phyloP scores from a whole-genome alignment of 164 flowering plant genomes.

The Nelumbo lutea region DNA sequence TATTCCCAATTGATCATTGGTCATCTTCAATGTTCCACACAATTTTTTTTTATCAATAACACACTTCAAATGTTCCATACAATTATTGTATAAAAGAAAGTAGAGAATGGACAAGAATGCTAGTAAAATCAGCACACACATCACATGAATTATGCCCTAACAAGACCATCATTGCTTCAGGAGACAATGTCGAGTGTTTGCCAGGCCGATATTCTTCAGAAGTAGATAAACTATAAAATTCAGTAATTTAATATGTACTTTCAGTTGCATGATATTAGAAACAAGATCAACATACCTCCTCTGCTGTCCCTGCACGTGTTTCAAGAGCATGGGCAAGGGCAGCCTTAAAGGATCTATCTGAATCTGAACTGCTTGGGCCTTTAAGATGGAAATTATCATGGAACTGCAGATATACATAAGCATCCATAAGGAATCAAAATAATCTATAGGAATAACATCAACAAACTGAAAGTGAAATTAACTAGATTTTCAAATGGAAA shows the following conservation, averaged over 20 bases:
- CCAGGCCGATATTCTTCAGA: not conserved
- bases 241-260: not conserved
- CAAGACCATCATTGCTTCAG: not conserved
- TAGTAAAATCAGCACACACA: not conserved
- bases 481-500: too few relatives aligned
- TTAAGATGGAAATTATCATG: conserved; percentile 48
- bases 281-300: conserved; percentile 51
- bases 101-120: not conserved
- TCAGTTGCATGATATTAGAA: not conserved
- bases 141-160: not conserved
- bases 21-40: not conserved
- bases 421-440: too few relatives aligned
- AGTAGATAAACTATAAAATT: not conserved
- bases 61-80: not conserved
- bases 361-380: conserved; percentile 22
- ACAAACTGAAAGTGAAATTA: too few relatives aligned
- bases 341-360: conserved; percentile 40
- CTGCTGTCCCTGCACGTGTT: conserved; percentile 65
- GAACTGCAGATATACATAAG: conserved; percentile 44
- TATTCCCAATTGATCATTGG: not conserved
- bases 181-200: not conserved
- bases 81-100: not conserved
- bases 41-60: not conserved
- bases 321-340: conserved; percentile 62
- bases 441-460: too few relatives aligned